Conservation (phyloP, 441 rosid genomes). For the Melastoma candidum region DNA sequence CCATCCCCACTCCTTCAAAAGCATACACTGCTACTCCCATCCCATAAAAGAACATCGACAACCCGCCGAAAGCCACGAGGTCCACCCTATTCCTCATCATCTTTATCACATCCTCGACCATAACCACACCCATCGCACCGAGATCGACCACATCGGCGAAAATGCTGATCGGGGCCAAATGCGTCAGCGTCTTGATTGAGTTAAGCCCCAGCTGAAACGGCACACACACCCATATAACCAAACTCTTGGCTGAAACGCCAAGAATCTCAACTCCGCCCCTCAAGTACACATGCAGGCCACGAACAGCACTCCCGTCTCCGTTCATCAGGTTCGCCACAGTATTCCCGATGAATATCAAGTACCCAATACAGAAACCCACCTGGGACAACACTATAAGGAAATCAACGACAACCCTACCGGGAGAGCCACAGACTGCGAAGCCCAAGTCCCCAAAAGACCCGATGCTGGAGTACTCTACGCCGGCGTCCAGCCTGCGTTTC, state of each 20-base stretch:
- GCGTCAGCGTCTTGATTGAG: conserved; percentile 57
- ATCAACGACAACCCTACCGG: conserved; percentile 51
- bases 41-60: conserved; percentile 55
- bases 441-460: conserved; percentile 76
- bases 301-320: conserved; percentile 6
- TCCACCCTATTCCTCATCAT: conserved; percentile 30
- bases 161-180: conserved; percentile 74
- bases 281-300: conserved; percentile 16
- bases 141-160: conserved; percentile 79
- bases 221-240: conserved; percentile 53
- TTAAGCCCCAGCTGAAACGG: conserved; percentile 72
- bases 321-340: conserved; percentile 35
- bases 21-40: conserved; percentile 74
- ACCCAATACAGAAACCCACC: conserved; percentile 54
- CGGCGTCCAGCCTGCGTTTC: conserved; percentile 53
- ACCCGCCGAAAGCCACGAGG: conserved; percentile 47
- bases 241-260: conserved; percentile 39
- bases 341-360: conserved; percentile 46
- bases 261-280: conserved; percentile 14
- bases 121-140: conserved; percentile 60
- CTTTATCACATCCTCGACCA: conserved; percentile 41
- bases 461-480: conserved; percentile 25
- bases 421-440: conserved; percentile 47
- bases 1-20: conserved; percentile 76
- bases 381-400: conserved; percentile 48